Percentiles rank a stretch among this genome's conserved stretches.
Conservation (phyloP, 306 rosid species). For the Argentina anserina region DNA sequence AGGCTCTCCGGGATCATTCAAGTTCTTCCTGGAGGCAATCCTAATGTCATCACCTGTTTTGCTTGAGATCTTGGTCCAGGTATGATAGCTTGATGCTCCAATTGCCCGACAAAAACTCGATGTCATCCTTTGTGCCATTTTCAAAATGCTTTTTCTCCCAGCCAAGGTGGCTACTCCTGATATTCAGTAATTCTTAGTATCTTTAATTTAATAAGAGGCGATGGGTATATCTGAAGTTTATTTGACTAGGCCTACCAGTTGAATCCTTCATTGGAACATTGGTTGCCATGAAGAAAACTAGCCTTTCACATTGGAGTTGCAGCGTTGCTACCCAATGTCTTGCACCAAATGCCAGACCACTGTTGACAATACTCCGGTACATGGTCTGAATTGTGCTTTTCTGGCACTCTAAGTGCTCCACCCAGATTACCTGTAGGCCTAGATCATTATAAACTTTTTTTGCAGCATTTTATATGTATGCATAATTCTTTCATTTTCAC, state of each 20-base stretch:
- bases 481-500: constrained; percentile 18
- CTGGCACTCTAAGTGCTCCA: constrained; percentile 94
- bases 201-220: not conserved
- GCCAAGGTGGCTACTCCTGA: constrained; percentile 88
- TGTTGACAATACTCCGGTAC: constrained; percentile 73
- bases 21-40: constrained; percentile 79
- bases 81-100: constrained; percentile 82
- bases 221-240: constrained; percentile 1
- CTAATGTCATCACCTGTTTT: constrained; percentile 91
- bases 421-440: constrained; percentile 70
- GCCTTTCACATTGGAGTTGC: constrained; percentile 90
- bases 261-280: constrained; percentile 97
- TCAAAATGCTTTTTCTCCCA: constrained; percentile 90
- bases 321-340: constrained; percentile 87
- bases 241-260: constrained; percentile 31
- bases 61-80: constrained; percentile 75
- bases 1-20: constrained; percentile 93
- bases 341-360: constrained; percentile 90
- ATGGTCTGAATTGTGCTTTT: constrained; percentile 63
- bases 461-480: not conserved
- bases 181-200: constrained; percentile 5
- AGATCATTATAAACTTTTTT: constrained; percentile 3
- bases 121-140: constrained; percentile 93
- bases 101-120: constrained; percentile 70
- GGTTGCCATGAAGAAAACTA: constrained; percentile 83